Percentiles rank a stretch among this genome's conserved stretches.
phyloP scores from a whole-genome alignment of 345 rosid genomes.

The Dovyalis caffra region DNA sequence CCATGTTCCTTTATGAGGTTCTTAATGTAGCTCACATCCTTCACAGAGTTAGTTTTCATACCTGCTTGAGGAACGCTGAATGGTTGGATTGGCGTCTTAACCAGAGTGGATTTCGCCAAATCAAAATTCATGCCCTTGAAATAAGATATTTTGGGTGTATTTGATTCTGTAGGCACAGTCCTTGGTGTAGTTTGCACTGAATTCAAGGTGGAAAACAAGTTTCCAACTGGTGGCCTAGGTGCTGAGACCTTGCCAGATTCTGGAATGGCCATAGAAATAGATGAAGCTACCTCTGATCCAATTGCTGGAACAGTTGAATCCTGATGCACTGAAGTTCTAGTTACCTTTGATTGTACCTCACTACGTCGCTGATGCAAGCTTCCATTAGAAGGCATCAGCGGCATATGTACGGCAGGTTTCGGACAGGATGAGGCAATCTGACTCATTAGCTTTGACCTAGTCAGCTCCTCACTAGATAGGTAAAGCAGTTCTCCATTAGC shows the following conservation, averaged over 20 bases:
- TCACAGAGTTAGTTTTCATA: slow-evolving; percentile 24
- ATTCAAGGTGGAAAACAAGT: slow-evolving; percentile 2
- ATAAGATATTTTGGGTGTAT: neutral
- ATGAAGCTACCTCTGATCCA: slow-evolving; percentile 16
- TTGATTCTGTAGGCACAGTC: neutral
- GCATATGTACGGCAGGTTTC: neutral
- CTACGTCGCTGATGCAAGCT: slow-evolving; percentile 15
- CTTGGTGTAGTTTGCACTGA: slow-evolving; percentile 3
- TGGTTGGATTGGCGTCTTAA: slow-evolving; percentile 16
- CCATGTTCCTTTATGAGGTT: slow-evolving; percentile 72
- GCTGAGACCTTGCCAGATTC: neutral
- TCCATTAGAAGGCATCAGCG: slow-evolving; percentile 8
- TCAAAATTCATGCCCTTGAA: neutral
- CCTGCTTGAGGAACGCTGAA: slow-evolving; percentile 13
- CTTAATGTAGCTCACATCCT: slow-evolving; percentile 51
- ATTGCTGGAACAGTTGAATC: slow-evolving; percentile 12
- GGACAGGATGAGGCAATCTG: neutral
- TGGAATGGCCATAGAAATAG: slow-evolving; percentile 15
- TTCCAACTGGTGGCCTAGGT: slow-evolving; percentile 12
- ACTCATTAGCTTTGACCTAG: slow-evolving; percentile 13
- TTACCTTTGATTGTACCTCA: slow-evolving; percentile 9
- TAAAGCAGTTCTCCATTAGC: slow-evolving; percentile 11
- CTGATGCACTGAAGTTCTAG: slow-evolving; percentile 5
- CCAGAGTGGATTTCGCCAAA: slow-evolving; percentile 11
- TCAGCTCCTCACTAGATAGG: slow-evolving; percentile 9